These are phyloP conservation scores for Leccinum obscurum DNA, from an alignment of 768 basidiomycete genomes.

Conservation along the genomic window DNA sequence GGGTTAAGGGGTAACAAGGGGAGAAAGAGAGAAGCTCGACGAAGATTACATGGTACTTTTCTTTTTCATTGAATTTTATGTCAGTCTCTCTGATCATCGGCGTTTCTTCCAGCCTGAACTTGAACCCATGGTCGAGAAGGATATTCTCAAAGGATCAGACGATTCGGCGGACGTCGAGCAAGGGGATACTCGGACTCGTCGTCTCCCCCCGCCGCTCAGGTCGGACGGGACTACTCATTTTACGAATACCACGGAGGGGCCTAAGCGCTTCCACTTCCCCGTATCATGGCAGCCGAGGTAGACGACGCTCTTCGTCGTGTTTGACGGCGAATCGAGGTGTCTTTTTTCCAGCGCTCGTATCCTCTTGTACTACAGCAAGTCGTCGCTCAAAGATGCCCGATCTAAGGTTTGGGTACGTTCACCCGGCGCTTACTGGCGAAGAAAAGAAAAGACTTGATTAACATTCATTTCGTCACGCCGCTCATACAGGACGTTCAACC, in stretches of 20 bases:
- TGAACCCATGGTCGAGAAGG: conserved; percentile 70
- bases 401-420: conserved; percentile 24
- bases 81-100: conserved; percentile 1
- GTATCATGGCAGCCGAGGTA: conserved; percentile 24
- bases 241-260: conserved; percentile 26
- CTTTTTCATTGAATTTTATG: background rate
- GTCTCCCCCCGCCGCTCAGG: background rate
- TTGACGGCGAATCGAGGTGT: conserved; percentile 22
- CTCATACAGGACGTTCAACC: conserved; percentile 20
- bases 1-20: too few species aligned
- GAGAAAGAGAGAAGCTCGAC: conserved; percentile 89
- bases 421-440: background rate
- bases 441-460: background rate
- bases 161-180: conserved; percentile 82
- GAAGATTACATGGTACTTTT: conserved; percentile 82
- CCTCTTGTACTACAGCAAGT: conserved; percentile 17
- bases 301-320: conserved; percentile 23
- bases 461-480: background rate
- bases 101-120: conserved; percentile 61
- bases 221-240: conserved; percentile 9
- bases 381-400: conserved; percentile 8
- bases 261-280: conserved; percentile 19
- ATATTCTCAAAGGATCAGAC: conserved; percentile 92
- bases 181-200: conserved; percentile 24
- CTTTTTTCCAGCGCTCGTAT: conserved; percentile 24